Conservation (phyloP, 768 basidiomycete species). For the Infundibulicybe gibba region DNA sequence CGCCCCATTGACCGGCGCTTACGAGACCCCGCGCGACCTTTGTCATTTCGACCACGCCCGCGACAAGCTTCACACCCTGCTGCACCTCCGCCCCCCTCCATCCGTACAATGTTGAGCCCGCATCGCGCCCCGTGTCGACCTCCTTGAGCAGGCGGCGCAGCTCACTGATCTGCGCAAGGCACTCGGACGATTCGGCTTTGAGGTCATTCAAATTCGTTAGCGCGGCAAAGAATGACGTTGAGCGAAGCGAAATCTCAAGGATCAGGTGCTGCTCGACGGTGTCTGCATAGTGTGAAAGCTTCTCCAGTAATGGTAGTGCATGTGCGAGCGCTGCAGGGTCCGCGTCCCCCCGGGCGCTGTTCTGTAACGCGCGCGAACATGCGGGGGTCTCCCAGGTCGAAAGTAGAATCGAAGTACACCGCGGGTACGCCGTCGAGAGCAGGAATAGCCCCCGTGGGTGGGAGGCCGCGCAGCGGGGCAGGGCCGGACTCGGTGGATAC, state of each 20-base stretch:
- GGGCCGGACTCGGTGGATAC: slow-evolving; percentile 13
- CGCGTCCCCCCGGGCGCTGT: slow-evolving; percentile 32
- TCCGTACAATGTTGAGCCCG: slow-evolving; percentile 71
- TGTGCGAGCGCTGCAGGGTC: slow-evolving; percentile 65
- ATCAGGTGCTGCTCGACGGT: slow-evolving; percentile 93
- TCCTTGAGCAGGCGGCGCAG: slow-evolving; percentile 70
- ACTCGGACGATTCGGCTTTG: slow-evolving; percentile 83
- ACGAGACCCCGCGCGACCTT: slow-evolving; percentile 70
- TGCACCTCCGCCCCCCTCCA: slow-evolving; percentile 52
- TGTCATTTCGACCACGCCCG: slow-evolving; percentile 74
- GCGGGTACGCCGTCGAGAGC: slow-evolving; percentile 72
- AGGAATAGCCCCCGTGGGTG: slow-evolving; percentile 45
- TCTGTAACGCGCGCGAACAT: slow-evolving; percentile 80
- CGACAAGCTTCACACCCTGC: slow-evolving; percentile 60
- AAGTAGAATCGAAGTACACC: slow-evolving; percentile 75
- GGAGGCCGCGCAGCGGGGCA: slow-evolving; percentile 20
- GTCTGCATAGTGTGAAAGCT: slow-evolving; percentile 89
- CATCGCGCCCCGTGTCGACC: slow-evolving; percentile 75
- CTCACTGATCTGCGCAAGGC: slow-evolving; percentile 69
- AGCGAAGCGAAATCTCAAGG: slow-evolving; percentile 86
- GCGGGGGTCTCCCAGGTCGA: slow-evolving; percentile 78
- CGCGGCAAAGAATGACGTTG: slow-evolving; percentile 94
- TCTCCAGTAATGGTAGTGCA: slow-evolving; percentile 78
- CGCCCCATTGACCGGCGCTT: slow-evolving; percentile 84
- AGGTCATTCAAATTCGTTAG: slow-evolving; percentile 92